phyloP scores from a whole-genome alignment of 345 rosid genomes.

The Odontarrhena argentea region DNA sequence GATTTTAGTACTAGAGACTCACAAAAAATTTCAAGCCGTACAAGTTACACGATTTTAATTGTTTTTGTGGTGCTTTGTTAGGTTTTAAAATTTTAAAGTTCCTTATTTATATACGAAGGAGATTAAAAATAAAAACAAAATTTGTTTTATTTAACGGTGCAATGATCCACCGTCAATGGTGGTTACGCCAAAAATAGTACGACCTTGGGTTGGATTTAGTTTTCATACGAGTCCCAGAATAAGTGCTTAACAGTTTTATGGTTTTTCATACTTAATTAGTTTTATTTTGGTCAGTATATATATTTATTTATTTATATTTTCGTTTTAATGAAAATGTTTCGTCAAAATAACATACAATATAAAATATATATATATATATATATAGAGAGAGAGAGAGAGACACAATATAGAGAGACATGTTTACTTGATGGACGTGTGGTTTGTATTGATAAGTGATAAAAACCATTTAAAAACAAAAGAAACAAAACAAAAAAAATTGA shows the following conservation, averaged over 20 bases:
- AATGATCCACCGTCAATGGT: constrained; percentile 29
- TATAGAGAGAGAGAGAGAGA: too few species aligned
- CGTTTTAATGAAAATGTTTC: too few species aligned
- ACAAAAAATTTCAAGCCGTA: background rate
- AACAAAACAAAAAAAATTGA: too few species aligned
- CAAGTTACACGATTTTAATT: background rate
- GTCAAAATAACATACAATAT: too few species aligned
- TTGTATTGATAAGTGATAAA: too few species aligned
- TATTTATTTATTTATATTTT: too few species aligned
- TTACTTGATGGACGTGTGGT: too few species aligned
- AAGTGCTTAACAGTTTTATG: background rate
- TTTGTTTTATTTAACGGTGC: constrained; percentile 16
- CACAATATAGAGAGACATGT: too few species aligned
- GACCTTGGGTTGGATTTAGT: constrained; percentile 17
- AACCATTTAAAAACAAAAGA: too few species aligned
- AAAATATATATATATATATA: too few species aligned
- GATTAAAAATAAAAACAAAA: background rate
- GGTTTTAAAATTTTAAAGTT: background rate
- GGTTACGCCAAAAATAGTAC: constrained; percentile 29
- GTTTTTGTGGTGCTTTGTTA: constrained; percentile 9
- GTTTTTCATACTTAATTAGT: background rate
- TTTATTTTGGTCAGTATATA: too few species aligned
- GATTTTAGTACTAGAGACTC: background rate
- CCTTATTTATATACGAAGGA: constrained; percentile 24
- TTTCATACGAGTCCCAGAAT: constrained; percentile 34